Evolutionary conservation across 1,284 basidiomycete species (phyloP).

Genomic region (Moesziomyces parantarcticus): DNA sequence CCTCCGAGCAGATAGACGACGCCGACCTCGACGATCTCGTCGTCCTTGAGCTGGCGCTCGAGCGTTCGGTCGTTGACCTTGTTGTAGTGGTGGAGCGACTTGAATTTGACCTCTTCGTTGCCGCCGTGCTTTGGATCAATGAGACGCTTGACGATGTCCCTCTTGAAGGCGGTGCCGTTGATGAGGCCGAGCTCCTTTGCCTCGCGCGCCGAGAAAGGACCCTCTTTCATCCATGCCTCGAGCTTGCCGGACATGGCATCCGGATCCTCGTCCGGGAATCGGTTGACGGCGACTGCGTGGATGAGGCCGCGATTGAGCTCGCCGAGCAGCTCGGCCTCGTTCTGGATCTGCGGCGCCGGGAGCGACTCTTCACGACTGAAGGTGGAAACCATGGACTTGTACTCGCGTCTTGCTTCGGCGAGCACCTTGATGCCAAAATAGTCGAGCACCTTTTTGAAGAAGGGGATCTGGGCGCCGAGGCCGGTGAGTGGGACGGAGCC

Average conservation of each 20-base stretch:
- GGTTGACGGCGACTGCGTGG: constrained; percentile 53
- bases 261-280: constrained; percentile 49
- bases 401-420: constrained; percentile 69
- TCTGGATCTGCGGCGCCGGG: constrained; percentile 52
- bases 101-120: constrained; percentile 52
- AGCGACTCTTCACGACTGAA: constrained; percentile 57
- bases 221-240: constrained; percentile 62
- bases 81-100: constrained; percentile 56
- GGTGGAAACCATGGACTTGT: constrained; percentile 67
- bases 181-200: constrained; percentile 67
- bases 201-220: constrained; percentile 67
- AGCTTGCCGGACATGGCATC: constrained; percentile 59
- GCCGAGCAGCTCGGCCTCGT: constrained; percentile 62
- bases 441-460: constrained; percentile 66
- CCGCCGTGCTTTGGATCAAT: constrained; percentile 50
- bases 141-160: constrained; percentile 61
- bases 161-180: constrained; percentile 66
- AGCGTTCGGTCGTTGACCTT: constrained; percentile 37
- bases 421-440: constrained; percentile 69
- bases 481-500: constrained; percentile 69
- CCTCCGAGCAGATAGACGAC: constrained; percentile 69
- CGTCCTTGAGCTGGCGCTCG: constrained; percentile 55
- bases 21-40: constrained; percentile 66
- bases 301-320: constrained; percentile 60
- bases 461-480: constrained; percentile 58